These are phyloP conservation scores for Babesia bovis DNA, from an alignment of 169 alveolate species.

Conservation along the genomic window DNA sequence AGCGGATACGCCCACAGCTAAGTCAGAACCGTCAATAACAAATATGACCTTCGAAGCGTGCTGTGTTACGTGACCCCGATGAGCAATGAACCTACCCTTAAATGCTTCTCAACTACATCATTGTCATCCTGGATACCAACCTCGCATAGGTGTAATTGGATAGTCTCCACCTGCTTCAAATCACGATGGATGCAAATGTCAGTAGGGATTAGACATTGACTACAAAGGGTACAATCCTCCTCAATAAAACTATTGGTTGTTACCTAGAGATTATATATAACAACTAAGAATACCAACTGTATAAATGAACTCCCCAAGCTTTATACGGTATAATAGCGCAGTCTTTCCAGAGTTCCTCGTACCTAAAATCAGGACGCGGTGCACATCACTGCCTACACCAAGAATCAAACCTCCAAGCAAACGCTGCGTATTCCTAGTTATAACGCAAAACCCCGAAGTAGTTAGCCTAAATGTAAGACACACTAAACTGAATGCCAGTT, in stretches of 20 bases:
- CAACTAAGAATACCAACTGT: slow-evolving; percentile 22
- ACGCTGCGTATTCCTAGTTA: not conserved
- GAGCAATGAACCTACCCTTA: slow-evolving; percentile 1
- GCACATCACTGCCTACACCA: slow-evolving; percentile 3
- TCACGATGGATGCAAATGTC: slow-evolving; percentile 13
- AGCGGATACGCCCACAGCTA: not conserved
- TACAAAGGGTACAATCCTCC: slow-evolving; percentile 39
- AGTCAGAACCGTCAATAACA: slow-evolving; percentile 5
- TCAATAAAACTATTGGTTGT: slow-evolving; percentile 52
- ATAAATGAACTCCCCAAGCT: slow-evolving; percentile 53
- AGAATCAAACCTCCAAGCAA: not conserved
- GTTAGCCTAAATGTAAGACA: not conserved
- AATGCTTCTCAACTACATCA: slow-evolving; percentile 19
- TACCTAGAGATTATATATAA: not conserved
- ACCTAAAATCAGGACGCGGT: slow-evolving; percentile 48
- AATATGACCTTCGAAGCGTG: slow-evolving; percentile 6
- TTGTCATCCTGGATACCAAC: slow-evolving; percentile 21
- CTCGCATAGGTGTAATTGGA: slow-evolving; percentile 22
- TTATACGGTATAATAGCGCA: slow-evolving; percentile 61
- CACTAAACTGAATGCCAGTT: slow-evolving; percentile 8
- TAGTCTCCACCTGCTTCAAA: not conserved
- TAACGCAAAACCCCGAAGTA: not conserved
- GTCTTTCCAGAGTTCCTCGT: slow-evolving; percentile 57
- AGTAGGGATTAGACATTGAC: slow-evolving; percentile 31
- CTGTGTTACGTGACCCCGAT: not conserved